Evolutionary conservation across 495 filamentous ascomycete genomes (phyloP).

Genomic region (Podospora tetraspora): DNA sequence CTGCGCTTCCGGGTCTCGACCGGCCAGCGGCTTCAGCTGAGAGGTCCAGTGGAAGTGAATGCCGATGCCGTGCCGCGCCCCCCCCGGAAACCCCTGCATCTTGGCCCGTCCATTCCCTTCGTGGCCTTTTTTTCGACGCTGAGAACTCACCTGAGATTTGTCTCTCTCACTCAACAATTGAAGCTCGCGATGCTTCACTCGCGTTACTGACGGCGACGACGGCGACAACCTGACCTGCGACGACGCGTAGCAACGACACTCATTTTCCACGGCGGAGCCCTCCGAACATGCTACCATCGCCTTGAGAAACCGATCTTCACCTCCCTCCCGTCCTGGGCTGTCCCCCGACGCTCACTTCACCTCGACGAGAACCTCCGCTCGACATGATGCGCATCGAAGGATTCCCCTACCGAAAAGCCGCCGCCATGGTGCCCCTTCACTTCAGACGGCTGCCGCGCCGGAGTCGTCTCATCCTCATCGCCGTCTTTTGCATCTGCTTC

Average conservation of each 20-base stretch:
- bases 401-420: constrained; percentile 21
- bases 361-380: not conserved
- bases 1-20: not conserved
- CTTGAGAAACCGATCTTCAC: not conserved
- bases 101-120: not conserved
- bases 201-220: not conserved
- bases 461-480: constrained; percentile 30
- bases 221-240: not conserved
- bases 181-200: not conserved
- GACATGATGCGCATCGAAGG: not conserved
- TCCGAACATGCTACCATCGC: not conserved
- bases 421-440: constrained; percentile 22
- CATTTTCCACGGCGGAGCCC: not conserved
- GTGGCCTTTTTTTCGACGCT: not conserved
- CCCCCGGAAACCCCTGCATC: not conserved
- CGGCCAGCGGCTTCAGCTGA: not conserved
- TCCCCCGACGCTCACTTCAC: not conserved
- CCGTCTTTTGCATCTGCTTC: constrained; percentile 27
- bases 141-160: not conserved
- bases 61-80: not conserved
- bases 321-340: not conserved
- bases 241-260: not conserved
- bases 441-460: constrained; percentile 35
- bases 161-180: not conserved
- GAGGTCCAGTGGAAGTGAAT: not conserved